Base-by-base conservation (phyloP, 768 basidiomycete genomes). In the Boletus sp. region DNA sequence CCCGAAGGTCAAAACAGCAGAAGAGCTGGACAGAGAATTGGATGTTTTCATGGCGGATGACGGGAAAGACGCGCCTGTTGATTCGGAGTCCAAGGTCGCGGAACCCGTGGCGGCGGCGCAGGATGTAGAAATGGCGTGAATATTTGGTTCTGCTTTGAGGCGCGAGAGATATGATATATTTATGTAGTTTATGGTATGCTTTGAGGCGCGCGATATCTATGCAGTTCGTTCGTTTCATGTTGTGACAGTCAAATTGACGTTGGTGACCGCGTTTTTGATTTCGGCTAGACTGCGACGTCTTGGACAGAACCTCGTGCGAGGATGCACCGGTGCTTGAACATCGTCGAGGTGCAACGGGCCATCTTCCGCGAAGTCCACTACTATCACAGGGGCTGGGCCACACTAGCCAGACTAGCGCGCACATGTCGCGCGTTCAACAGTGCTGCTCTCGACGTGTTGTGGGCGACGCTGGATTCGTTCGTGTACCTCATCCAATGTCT, bases 21-120 rank as follows among this genome's bases (percentile, higher is more conserved):
- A 86, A 56, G 90, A 96, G 62, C 74, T 97, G 57, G 94, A 97
- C 71, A 86, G 82, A 70, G 94, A 97, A 73, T 70, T 97, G 57
- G 94, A 97, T 62, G 83, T 86, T 4, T 92, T 91, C 64, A 90
- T 92, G 90, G 83, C 81, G 8, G 87, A 87, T 62, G 73, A 79
- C 0, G 65, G 41, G 4, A 64, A 73, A 42, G 64, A 68, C 11
- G 65, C 40, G 1, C 50, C 66, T n/a, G 59, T 58, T 7, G 60
- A 57, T 29, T 63, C 61, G 20, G 64, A 58, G 47, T 47, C 61
- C 44, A 67, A 63, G 47, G 55, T 51, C 5, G 41, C 5, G 17
- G 58, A 58, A 35, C 47, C 55, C 37, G 53, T 54, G 18, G 56
- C 63, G 8, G 58, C 50, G 11, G 45, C 62, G 20, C 76, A 77